Evolutionary conservation across 192 early-diverging fungal species (phyloP), one percentile per base, ranked within the genome.

Genomic region (Powellomyces hirtus): DNA sequence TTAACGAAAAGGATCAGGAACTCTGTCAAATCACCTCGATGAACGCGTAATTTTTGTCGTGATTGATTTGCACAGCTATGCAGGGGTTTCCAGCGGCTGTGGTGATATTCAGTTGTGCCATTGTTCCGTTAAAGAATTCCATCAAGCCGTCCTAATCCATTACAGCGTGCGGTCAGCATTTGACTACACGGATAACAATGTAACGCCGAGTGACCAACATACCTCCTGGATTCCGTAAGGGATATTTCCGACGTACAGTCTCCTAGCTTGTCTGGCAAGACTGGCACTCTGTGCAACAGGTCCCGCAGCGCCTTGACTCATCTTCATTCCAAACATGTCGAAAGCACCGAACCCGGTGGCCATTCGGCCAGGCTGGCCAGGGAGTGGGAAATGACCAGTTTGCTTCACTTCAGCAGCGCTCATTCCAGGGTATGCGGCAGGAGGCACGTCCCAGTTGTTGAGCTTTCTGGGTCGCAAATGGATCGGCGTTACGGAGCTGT

Each of bases 31-130:
- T 30, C 84, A 94, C 92, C 69, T 99, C 96, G 20, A 95, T 86
- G 85, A 98, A 97, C 16, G 95, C 94, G 80, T 94, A 98, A 68
- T 90, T 90, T 75, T 94, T 94, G n/a, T 98, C 95, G 38, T 86
- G 82, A 73, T 95, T 94, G 46, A 97, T 91, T 72, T 96, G 92
- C 20, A 90, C 89, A 33, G 87, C 83, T 18, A 90, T 78, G 18
- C 94, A 91, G 0, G 90, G 89, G 42, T 82, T 51, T 34, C 89
- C 90, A 7, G 89, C 68, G 14, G 84, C 76, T n/a, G 85, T 83
- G 38, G 88, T 89, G 34, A 92, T 75, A 68, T 88, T 87, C 60
- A 90, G 79, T 66, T 89, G 84, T 38, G 85, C 77, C 89, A 98
- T 91, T 13, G 90, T 86, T 14, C 83, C 75, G 72, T 96, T 97